Base-by-base conservation (phyloP, 2,329 filamentous ascomycete species). In the Trichoderma gracile region DNA sequence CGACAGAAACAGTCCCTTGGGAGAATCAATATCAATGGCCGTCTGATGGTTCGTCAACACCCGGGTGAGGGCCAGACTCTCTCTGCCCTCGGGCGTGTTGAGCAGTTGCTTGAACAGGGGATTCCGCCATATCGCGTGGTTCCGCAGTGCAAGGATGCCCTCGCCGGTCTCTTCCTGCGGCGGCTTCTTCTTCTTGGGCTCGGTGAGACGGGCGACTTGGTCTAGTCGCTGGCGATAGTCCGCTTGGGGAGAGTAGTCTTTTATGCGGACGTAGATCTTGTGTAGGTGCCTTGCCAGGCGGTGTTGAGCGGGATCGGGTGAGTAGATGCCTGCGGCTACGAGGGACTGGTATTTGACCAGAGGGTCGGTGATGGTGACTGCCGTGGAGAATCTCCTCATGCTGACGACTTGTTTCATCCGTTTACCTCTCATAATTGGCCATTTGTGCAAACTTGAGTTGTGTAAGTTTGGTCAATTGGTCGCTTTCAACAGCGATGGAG, bases 341-440 rank as follows among this genome's bases (percentile, higher is more conserved):
- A 93, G 79, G 23, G 89, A 84, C 65, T 89, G 85, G 75, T 94
- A 94, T 67, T 92, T 87, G 67, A 93, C 85, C 66, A 93, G 78
- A 3, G 90, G 91, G 72, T 93, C 92, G 3, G 86, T 88, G 69
- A 88, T 87, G 64, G 83, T 81, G 38, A 88, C 77, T 38, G 84
- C 83, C 14, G 80, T 81, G 9, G 78, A 79, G 70, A 78, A 75
- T 14, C 71, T 73, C 54, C 74, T 76, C 73, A 78, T 73, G 14
- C 53, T 68, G 56, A 23, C 30, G 10, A 21, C 23, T 15, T n/a
- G 17, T 12, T 25, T 23, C 33, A 43, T 53, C 43, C 38, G 15
- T n/a, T 45, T 45, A 38, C 6, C 3, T 27, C 2, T 23, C 17
- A 33, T 15, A 25, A 7, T 27, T 33, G 25, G 54, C 19, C 33